Evolutionary conservation across 257 asterid species (phyloP).

Genomic region (Capsicum pubescens): DNA sequence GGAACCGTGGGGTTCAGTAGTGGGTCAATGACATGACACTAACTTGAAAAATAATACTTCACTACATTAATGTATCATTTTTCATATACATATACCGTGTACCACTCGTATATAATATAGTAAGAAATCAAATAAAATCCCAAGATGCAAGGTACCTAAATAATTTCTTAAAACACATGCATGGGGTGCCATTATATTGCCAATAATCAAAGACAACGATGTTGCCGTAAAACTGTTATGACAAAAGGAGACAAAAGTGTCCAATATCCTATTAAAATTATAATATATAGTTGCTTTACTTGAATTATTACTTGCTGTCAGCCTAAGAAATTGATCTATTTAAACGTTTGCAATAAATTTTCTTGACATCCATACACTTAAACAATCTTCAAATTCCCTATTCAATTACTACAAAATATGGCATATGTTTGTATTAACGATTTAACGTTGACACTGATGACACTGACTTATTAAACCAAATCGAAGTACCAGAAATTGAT

Average conservation of each 20-base stretch:
- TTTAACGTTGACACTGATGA: background rate
- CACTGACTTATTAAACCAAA: background rate
- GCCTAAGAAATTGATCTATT: slow-evolving; percentile 2
- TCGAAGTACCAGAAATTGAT: slow-evolving; percentile 5
- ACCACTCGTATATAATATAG: background rate
- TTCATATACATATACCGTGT: background rate
- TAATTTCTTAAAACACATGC: background rate
- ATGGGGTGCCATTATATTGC: background rate
- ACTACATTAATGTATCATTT: background rate
- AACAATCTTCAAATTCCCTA: background rate
- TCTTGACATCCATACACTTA: background rate
- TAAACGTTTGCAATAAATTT: background rate
- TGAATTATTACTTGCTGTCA: background rate
- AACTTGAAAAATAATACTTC: background rate
- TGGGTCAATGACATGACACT: background rate
- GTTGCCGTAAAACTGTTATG: background rate
- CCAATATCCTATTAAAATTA: background rate
- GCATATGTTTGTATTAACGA: background rate
- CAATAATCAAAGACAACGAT: slow-evolving; percentile 6
- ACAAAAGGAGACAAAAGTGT: background rate
- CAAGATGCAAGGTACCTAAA: slow-evolving; percentile 2
- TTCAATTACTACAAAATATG: background rate
- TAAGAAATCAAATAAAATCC: background rate
- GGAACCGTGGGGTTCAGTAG: background rate
- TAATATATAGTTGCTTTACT: background rate